Evolutionary conservation across 2,329 filamentous ascomycete species (phyloP), one percentile per base, ranked within the genome.

Genomic region (Plectosphaerella sp.): DNA sequence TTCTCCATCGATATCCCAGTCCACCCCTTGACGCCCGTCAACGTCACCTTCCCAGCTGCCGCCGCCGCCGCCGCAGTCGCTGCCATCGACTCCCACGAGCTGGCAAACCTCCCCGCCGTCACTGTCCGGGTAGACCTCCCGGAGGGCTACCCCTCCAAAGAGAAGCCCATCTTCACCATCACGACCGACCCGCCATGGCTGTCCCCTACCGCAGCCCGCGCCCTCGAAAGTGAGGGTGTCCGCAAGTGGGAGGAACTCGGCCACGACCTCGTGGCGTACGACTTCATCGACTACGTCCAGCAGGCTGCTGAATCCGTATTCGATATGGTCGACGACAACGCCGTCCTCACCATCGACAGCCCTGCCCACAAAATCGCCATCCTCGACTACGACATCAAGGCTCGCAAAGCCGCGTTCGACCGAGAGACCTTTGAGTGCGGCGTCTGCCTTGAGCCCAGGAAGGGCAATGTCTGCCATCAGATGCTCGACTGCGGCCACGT

Each of bases 381-480:
- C 14, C 68, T 96, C 43, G 88, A 91, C 58, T 91, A 89, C 61
- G 88, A 96, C 62, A 84, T 83, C 53, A 85, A 86, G 55, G 84
- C 88, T 7, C 88, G 87, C 63, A 82, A 83, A 51, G 82, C 83
- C 20, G 83, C 84, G 1, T 97, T 97, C 64, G 86, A 94, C 54
- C 84, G 83, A 58, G 88, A 87, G 60, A 96, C 90, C 0, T 97
- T 94, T 64, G 84, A 92, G 49, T 97, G 93, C 59, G 89, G 88
- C 2, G 80, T 97, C 47, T 97, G 92, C 64, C 71, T 97, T 46
- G 93, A 97, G 67, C 91, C 91, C 1, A 96, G 96, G 69, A 97
- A 95, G 66, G 94, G 94, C 1, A 70, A 74, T 0, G 80, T 76
- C 11, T 97, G 94, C 66, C 88, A 97, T 71, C 82, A 83, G 42